Conservation (phyloP, 2,329 filamentous ascomycete genomes). For the Endothia cerciana region DNA sequence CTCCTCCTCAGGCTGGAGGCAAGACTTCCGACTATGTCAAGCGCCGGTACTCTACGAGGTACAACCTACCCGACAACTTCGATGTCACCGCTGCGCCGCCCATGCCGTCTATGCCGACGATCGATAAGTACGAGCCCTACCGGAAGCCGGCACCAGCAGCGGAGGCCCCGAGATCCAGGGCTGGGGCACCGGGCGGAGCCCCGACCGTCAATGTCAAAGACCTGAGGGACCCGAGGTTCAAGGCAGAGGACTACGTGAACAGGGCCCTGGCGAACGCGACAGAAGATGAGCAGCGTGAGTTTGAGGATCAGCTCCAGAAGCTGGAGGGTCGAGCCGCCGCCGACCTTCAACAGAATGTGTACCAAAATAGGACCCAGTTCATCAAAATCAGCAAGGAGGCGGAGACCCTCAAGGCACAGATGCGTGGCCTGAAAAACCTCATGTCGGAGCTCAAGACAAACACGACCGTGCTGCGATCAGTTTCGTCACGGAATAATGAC, state of each 20-base stretch:
- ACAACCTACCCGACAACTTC: slow-evolving; percentile 73
- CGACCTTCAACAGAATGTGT: slow-evolving; percentile 92
- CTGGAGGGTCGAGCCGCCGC: slow-evolving; percentile 77
- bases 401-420: slow-evolving; percentile 94
- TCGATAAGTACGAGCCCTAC: slow-evolving; percentile 61
- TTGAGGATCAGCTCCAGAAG: slow-evolving; percentile 74
- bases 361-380: slow-evolving; percentile 96
- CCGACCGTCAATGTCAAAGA: slow-evolving; percentile 76
- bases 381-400: slow-evolving; percentile 99
- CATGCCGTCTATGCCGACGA: slow-evolving; percentile 68
- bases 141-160: slow-evolving; percentile 34
- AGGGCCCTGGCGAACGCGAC: slow-evolving; percentile 80
- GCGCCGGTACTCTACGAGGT: slow-evolving; percentile 89
- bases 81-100: slow-evolving; percentile 67
- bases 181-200: slow-evolving; percentile 52
- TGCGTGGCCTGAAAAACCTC: slow-evolving; percentile 85
- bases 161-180: slow-evolving; percentile 34
- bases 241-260: slow-evolving; percentile 57
- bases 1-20: slow-evolving; percentile 56
- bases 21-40: slow-evolving; percentile 87
- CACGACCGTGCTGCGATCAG: slow-evolving; percentile 65
- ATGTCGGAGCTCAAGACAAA: slow-evolving; percentile 92
- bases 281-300: slow-evolving; percentile 84
- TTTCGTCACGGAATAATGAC: slow-evolving; percentile 57
- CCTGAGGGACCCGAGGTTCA: slow-evolving; percentile 76